Evolutionary conservation across 2,329 filamentous ascomycete genomes (phyloP), one percentile per base, ranked within the genome.

Genomic region (Phialemonium atrogriseum): DNA sequence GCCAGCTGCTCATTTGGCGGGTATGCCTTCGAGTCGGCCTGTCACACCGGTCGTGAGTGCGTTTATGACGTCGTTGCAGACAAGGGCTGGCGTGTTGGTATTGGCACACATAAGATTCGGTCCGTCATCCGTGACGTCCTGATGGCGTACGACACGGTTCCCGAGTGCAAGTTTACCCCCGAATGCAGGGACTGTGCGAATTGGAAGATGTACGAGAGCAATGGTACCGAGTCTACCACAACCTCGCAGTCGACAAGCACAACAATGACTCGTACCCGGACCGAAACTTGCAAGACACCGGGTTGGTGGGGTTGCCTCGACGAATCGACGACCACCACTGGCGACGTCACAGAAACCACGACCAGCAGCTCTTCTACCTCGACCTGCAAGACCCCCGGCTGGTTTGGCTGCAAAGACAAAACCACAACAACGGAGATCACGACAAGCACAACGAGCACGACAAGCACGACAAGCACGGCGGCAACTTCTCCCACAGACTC

Each of bases 191-290:
- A 98, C 54, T 96, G 89, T 49, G 84, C 76, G 36, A 78, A 81
- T 34, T 96, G 91, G 91, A 93, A 94, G 49, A 94, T 87, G 66
- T 93, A 85, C 50, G 81, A 88, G 56, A 94, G 87, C 54, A 95
- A 95, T 52, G 83, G 83, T 18, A 91, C 84, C 2, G 81, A 88
- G 41, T 71, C 68, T 2, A 86, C 78, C 0, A 83, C 80, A 1
- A 77, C 77, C 0, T 67, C 74, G 2, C 66, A 62, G 4, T 68
- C 70, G 1, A 72, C 70, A 2, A 68, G 71, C 2, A 68, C 68
- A 3, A 76, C 73, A 3, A 70, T 71, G 25, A 82, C 76, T 4
- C 58, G 70, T 31, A 87, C 80, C 2, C 70, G 86, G 26, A 94
- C 88, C 0, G 77, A 80, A 33, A 94, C 86, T 0, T 94, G 88